phyloP scores from a whole-genome alignment of 148 eudicot species.

The Limonium bicolor region DNA sequence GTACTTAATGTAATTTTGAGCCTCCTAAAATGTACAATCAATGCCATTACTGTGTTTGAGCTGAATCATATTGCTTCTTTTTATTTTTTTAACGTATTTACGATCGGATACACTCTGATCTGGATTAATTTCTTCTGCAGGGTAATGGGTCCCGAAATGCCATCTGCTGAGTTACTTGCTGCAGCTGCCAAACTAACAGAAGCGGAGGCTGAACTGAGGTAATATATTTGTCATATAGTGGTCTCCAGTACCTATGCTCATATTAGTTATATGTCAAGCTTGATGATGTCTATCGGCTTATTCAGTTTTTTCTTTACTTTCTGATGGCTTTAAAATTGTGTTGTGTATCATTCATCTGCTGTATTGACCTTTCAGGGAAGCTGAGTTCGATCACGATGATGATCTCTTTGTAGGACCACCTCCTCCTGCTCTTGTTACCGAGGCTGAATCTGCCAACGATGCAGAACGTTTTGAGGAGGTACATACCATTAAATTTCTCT shows the following conservation, averaged over 20 bases:
- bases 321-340: not conserved
- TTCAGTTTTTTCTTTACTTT: not conserved
- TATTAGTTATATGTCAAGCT: not conserved
- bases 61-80: too few relatives aligned
- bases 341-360: not conserved
- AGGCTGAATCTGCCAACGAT: slow-evolving; percentile 82
- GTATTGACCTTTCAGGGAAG: slow-evolving; percentile 33
- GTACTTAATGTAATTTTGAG: not conserved
- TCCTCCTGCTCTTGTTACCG: slow-evolving; percentile 84
- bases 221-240: slow-evolving; percentile 1
- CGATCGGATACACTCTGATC: too few relatives aligned
- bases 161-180: slow-evolving; percentile 95
- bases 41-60: too few relatives aligned
- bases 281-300: not conserved
- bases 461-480: slow-evolving; percentile 99
- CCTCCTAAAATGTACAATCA: too few relatives aligned
- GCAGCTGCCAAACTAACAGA: slow-evolving; percentile 95
- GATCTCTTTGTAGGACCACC: slow-evolving; percentile 77
- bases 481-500: not conserved
- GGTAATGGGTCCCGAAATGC: slow-evolving; percentile 90
- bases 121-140: slow-evolving; percentile 18
- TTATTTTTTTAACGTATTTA: too few relatives aligned
- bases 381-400: slow-evolving; percentile 49
- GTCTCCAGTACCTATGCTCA: not conserved
- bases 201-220: slow-evolving; percentile 94